Base-by-base conservation (phyloP, 805 yeast species). In the Candida fluviatilis region DNA sequence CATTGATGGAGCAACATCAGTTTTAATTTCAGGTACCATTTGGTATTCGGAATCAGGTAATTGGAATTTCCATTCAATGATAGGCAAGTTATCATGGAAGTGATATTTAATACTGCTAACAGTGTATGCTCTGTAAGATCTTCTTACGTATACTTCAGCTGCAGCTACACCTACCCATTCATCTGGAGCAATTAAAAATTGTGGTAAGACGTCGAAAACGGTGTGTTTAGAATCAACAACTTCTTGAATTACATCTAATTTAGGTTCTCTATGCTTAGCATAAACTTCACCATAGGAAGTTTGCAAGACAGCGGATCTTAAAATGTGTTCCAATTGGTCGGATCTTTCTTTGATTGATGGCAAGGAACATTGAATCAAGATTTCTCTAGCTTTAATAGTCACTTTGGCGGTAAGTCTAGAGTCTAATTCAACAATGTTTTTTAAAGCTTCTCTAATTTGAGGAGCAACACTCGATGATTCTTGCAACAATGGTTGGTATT, bases 301-400 rank as follows among this genome's bases (percentile, higher is more conserved):
- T 52, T 85, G 89, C 51, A 90, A 85, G 35, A 93, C 98, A 26
- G 96, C 82, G 7, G 95, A 80, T 62, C 88, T 81, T 64, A 93
- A 75, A 52, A 93, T 93, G 62, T 91, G 97, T 69, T 95, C 98
- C 57, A 93, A 76, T 70, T 95, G 99, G 62, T 91, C 97, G 23
- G 95, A 83, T 70, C 98, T 82, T 67, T 93, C 99, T 63, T 86
- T 81, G 46, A 89, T 82, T 3, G 98, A 89, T 27, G 99, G 99
- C 66, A 93, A 74, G 21, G 98, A 88, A 61, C 97, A 93, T 72
- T 90, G 96, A 54, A 93, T 93, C 54, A 93, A 76, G 43, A 95
- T 84, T 67, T 95, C 99, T 60, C 98, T 81, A 1, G 98, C 97
- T 64, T 87, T 89, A 57, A 93, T 72, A 18, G 96, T 87, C 36